These are phyloP conservation scores for Leccinum pachyderme DNA, from an alignment of 1,284 basidiomycete genomes.

Conservation along the genomic window DNA sequence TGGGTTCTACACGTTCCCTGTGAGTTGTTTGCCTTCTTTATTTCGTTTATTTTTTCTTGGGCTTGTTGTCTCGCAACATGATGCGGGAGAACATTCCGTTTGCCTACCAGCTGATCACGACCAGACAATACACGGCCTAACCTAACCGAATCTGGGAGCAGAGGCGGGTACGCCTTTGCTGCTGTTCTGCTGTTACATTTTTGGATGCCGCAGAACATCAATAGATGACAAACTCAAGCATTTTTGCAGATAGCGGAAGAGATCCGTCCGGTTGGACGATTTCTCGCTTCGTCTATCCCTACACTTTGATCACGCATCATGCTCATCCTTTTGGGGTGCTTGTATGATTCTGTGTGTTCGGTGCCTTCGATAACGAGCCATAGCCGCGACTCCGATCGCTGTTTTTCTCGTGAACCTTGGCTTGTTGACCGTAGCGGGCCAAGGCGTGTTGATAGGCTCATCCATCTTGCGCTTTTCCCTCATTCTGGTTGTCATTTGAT, in stretches of 20 bases:
- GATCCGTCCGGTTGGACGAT: constrained; percentile 23
- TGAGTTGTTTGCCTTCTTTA: constrained; percentile 35
- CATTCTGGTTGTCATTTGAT: not conserved
- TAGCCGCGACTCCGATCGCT: not conserved
- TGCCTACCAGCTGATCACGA: not conserved
- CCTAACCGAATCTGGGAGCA: not conserved
- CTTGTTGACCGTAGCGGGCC: not conserved
- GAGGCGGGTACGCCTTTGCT: not conserved
- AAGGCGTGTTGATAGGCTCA: not conserved
- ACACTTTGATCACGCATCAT: not conserved
- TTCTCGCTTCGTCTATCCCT: constrained; percentile 2
- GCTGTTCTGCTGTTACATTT: not conserved
- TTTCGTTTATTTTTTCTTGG: not conserved
- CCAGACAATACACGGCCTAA: not conserved
- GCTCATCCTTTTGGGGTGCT: not conserved
- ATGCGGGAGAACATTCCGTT: not conserved
- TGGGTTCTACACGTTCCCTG: constrained; percentile 78
- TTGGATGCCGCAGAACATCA: not conserved
- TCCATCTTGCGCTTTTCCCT: not conserved
- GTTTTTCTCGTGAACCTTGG: not conserved
- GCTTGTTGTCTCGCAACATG: not conserved
- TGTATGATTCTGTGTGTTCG: not conserved
- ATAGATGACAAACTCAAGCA: not conserved
- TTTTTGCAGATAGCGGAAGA: constrained; percentile 18
- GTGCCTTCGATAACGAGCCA: not conserved